Base-by-base conservation (phyloP, 306 rosid genomes). In the Trifolium fragiferum region DNA sequence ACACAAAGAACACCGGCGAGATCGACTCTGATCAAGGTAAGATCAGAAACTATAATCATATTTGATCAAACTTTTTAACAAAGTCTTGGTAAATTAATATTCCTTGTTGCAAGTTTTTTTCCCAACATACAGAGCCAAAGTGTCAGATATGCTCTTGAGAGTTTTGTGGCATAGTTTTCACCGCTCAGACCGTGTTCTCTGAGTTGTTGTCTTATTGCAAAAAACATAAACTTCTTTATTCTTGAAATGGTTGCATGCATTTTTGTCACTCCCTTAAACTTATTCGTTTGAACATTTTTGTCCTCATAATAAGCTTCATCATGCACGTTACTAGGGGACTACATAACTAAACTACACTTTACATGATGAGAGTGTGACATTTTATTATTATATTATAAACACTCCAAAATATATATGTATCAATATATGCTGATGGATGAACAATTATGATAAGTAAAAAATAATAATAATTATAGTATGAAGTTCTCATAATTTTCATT, bases 201-300 rank as follows among this genome's bases (percentile, higher is more conserved):
- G 78, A 75, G 60, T 75, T 54, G 30, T 54, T 79, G 86, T 83
- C 86, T 70, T 67, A 58, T 66, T 30, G 23, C 64, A 70, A 63
- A 49, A 47, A 16, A 41, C 47, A 41, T 41, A 11, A 41, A 49
- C 3, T 49, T 49, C 3, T 49, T 49, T 8, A 49, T 49, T 49
- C 21, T 49, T 49, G 21, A 46, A 46, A 46, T 46, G n/a, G 55
- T 49, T 20, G 18, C 60, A 9, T 9, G 14, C 30, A 11, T 19
- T 10, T 19, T 20, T 10, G 15, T 54, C 60, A 54, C 60, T 19
- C 13, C 30, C 30, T 19, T 54, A 54, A 54, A 19, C 7, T 20
- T 54, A 4, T 54, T 54, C 27, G 30, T 19, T 19, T 54, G 7
- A 54, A 54, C 60, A 20, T 54, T 51, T 51, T 46, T 49, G 55